Evolutionary conservation across 176 grass and related monocot genomes (phyloP), one percentile per base, ranked within the genome.

Genomic region (bread wheat (Triticum aestivum)): DNA sequence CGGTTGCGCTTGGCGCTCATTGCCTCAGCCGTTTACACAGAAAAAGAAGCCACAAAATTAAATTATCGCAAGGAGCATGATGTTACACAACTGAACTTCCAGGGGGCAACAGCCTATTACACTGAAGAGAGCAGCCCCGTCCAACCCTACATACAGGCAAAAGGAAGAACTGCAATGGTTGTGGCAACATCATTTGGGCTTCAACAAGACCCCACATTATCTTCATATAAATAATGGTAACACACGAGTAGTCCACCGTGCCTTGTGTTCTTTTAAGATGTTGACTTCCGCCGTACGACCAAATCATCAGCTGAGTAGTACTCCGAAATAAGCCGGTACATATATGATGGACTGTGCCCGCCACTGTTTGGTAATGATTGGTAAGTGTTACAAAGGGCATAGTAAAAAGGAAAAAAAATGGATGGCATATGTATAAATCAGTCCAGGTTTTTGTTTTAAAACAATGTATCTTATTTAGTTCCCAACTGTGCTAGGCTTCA

Each of bases 281-380:
- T 87, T 79, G 84, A 56, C 70, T 87, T 96, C 78, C 83, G 54
- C 35, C 83, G 69, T 29, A 99, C 81, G 65, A 88, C 90, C 18
- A 99, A 81, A 88, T 96, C 94, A 94, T 99, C 94, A 77, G 90
- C 94, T 15, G 97, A 99, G 87, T 99, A 99, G 80, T 99, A 96
- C 79, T 99, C 97, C 26, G 97, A 92, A 81, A 96, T 99, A 11
- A 99, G 93, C 68, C 91, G 90, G 85, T 94, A 99, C 73, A 99
- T 89, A 66, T 96, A 95, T 23, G 97, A 94, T 68, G 97, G 92
- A 93, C 90, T 99, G 78, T 99, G 94, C 20, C 97, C 97, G 56
- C 97, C 97, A n/a, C 97, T 99, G 90, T 69, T 56, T 54, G 37
- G 56, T 35, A 77, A 90, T 90, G 35, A 75, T 26, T 90, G 51